A percentile compares a stretch with the other conserved stretches of the same genome.
These are phyloP conservation scores for Leptographium flavum DNA, from an alignment of 2,329 filamentous ascomycete species.

Conservation along the genomic window DNA sequence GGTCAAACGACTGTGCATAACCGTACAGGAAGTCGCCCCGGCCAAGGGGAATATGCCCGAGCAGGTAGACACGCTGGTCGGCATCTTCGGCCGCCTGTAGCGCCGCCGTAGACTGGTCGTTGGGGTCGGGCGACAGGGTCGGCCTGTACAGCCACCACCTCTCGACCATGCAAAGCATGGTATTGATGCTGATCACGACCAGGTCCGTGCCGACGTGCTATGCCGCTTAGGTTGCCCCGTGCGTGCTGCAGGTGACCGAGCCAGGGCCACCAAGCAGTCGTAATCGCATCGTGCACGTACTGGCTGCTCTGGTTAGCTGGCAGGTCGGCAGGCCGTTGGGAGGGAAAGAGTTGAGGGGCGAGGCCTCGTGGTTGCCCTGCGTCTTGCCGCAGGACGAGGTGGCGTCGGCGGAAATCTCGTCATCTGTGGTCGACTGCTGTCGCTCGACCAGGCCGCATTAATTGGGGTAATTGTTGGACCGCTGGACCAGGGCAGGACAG, in stretches of 20 bases:
- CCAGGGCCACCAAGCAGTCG: constrained; percentile 29
- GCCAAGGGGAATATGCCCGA: constrained; percentile 41
- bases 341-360: constrained; percentile 33
- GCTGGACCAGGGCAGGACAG: no score
- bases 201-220: constrained; percentile 29
- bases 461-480: no score
- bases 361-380: constrained; percentile 41
- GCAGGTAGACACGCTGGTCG: constrained; percentile 38
- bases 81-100: constrained; percentile 35
- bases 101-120: constrained; percentile 30
- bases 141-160: constrained; percentile 41
- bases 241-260: constrained; percentile 22
- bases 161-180: constrained; percentile 40
- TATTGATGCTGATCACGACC: constrained; percentile 44
- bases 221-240: constrained; percentile 8
- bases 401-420: constrained; percentile 19
- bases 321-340: background rate
- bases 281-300: constrained; percentile 36
- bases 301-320: constrained; percentile 16
- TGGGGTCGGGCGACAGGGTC: constrained; percentile 34
- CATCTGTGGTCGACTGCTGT: constrained; percentile 25
- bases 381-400: constrained; percentile 32
- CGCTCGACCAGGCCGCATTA: constrained; percentile 43
- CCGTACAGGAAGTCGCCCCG: constrained; percentile 35
- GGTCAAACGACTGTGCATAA: constrained; percentile 35